These are phyloP conservation scores for Chalciporus chontae DNA, from an alignment of 768 basidiomycete genomes.

Conservation along the genomic window DNA sequence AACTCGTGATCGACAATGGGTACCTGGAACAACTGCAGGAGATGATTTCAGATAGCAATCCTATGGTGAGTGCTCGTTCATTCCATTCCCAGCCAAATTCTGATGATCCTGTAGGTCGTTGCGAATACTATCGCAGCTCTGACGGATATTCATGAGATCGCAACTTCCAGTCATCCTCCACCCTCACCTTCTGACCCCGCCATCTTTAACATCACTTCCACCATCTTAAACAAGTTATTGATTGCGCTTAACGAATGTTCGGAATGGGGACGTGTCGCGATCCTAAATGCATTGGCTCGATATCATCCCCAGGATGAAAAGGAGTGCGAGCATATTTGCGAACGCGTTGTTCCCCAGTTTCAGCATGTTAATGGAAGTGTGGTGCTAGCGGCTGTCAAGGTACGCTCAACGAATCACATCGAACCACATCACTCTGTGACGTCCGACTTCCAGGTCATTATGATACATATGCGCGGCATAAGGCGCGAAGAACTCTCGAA, in stretches of 20 bases:
- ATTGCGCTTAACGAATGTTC: constrained; percentile 97
- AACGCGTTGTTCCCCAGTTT: constrained; percentile 96
- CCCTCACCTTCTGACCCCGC: constrained; percentile 57
- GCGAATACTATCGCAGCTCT: constrained; percentile 94
- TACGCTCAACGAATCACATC: constrained; percentile 27
- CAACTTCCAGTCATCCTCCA: constrained; percentile 48
- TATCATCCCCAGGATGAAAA: constrained; percentile 85
- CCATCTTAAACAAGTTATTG: constrained; percentile 82
- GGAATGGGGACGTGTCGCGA: constrained; percentile 97
- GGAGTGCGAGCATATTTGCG: constrained; percentile 98
- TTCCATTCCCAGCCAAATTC: background rate
- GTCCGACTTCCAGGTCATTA: constrained; percentile 65
- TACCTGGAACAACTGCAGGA: constrained; percentile 87
- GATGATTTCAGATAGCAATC: constrained; percentile 93
- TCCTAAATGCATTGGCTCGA: constrained; percentile 80
- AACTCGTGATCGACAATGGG: constrained; percentile 91
- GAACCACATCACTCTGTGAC: background rate
- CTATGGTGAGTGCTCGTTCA: constrained; percentile 66
- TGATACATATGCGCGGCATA: constrained; percentile 92
- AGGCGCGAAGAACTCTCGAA: constrained; percentile 79
- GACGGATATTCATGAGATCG: constrained; percentile 83
- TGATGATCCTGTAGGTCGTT: constrained; percentile 66
- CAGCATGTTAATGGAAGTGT: constrained; percentile 97
- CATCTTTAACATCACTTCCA: constrained; percentile 77
- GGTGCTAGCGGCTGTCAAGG: constrained; percentile 95